These are phyloP conservation scores for Phoenix roebelenii DNA, from an alignment of 176 grass and related monocot genomes.

Conservation along the genomic window DNA sequence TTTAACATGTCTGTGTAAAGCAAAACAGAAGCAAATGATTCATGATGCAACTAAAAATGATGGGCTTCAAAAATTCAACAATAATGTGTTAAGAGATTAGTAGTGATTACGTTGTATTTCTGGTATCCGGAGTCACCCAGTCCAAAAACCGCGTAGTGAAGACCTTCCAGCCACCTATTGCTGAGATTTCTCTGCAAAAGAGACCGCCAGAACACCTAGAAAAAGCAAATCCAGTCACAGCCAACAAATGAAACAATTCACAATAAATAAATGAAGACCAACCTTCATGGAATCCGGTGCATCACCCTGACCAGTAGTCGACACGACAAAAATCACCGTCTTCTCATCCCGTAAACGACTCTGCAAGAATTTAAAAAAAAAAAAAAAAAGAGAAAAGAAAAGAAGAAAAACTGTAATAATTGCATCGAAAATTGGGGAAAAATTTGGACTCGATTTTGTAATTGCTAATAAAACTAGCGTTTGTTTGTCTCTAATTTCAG, in stretches of 20 bases:
- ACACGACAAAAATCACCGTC: conserved; percentile 70
- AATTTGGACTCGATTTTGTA: too few relatives aligned
- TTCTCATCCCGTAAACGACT: conserved; percentile 40
- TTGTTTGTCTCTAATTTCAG: neutral
- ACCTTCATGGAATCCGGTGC: conserved; percentile 89
- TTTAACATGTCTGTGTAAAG: too few relatives aligned
- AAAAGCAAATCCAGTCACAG: conserved; percentile 4
- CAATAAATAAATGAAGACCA: neutral
- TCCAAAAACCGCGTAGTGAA: conserved; percentile 74
- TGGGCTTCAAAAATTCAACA: neutral
- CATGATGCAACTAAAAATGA: neutral
- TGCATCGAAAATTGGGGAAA: too few relatives aligned
- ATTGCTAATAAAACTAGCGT: too few relatives aligned
- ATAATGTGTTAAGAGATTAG: conserved; percentile 1
- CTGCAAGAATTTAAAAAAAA: conserved; percentile 15
- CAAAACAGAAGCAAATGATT: neutral
- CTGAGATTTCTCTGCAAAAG: conserved; percentile 52
- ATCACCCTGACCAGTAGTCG: conserved; percentile 88
- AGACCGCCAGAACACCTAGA: conserved; percentile 68
- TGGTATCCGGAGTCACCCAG: conserved; percentile 93
- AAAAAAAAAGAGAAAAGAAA: neutral
- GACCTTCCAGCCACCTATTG: conserved; percentile 44
- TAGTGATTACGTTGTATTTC: conserved; percentile 76
- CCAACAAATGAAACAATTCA: neutral
- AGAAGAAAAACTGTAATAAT: neutral